Evolutionary conservation across 495 filamentous ascomycete species (phyloP).

Genomic region (Penicillium coprophilum): DNA sequence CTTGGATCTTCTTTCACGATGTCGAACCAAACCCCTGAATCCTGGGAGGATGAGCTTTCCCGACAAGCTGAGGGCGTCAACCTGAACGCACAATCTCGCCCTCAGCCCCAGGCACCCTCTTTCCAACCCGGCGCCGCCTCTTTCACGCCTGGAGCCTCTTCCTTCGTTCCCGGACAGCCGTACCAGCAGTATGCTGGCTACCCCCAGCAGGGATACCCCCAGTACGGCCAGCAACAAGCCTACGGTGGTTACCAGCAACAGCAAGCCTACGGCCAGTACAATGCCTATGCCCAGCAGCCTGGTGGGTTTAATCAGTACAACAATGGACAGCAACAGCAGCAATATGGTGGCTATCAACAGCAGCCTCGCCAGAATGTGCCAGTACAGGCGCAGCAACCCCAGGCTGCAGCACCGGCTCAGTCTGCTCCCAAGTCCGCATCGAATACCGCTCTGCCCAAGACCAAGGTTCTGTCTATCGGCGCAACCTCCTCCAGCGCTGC

Average conservation of each 20-base stretch:
- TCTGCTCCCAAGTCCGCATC: constrained; percentile 34
- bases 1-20: constrained; percentile 51
- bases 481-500: constrained; percentile 49
- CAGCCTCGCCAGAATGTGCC: constrained; percentile 42
- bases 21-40: constrained; percentile 76
- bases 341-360: constrained; percentile 50
- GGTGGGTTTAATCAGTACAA: constrained; percentile 62
- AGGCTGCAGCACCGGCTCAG: constrained; percentile 45
- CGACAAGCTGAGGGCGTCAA: constrained; percentile 84
- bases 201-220: constrained; percentile 43
- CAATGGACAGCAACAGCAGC: constrained; percentile 41
- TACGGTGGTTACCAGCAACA: constrained; percentile 55
- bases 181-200: constrained; percentile 49
- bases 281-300: constrained; percentile 45
- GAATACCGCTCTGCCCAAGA: constrained; percentile 35
- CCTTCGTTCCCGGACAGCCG: constrained; percentile 75
- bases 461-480: constrained; percentile 37
- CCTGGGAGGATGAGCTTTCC: constrained; percentile 94
- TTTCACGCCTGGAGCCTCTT: constrained; percentile 75
- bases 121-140: constrained; percentile 66
- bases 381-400: constrained; percentile 51
- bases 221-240: constrained; percentile 39
- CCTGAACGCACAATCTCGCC: constrained; percentile 73
- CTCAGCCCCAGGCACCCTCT: constrained; percentile 58
- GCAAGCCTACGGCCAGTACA: constrained; percentile 49